These are phyloP conservation scores for Trametes villosa DNA, from an alignment of 768 basidiomycete species.

Conservation along the genomic window DNA sequence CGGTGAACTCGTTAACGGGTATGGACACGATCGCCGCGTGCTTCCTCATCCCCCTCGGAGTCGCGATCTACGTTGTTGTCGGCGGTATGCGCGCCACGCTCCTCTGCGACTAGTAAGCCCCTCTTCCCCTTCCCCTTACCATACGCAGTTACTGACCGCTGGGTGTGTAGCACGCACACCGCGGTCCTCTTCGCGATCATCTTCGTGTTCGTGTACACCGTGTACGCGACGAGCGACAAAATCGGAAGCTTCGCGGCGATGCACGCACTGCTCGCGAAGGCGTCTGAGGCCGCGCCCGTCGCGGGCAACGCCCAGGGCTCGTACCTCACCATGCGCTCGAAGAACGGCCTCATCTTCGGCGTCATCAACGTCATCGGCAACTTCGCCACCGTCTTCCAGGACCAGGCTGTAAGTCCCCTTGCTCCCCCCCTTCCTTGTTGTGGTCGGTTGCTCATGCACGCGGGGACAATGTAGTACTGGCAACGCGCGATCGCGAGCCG, in stretches of 20 bases:
- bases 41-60: constrained; percentile 88
- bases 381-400: constrained; percentile 67
- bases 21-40: constrained; percentile 90
- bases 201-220: constrained; percentile 73
- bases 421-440: no score
- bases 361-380: constrained; percentile 90
- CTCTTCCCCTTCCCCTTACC: neutral
- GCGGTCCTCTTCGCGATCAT: constrained; percentile 87
- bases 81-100: constrained; percentile 88
- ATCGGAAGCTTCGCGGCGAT: constrained; percentile 81
- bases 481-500: constrained; percentile 88
- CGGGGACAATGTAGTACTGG: constrained; percentile 73
- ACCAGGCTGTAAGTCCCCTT: constrained; percentile 37
- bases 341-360: constrained; percentile 63
- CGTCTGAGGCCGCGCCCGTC: constrained; percentile 60
- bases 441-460: neutral
- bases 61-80: constrained; percentile 85
- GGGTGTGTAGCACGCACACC: constrained; percentile 74
- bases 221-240: constrained; percentile 76
- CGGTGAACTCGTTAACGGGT: constrained; percentile 85
- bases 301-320: constrained; percentile 83
- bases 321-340: constrained; percentile 64
- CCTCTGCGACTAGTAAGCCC: constrained; percentile 81
- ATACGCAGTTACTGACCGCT: neutral
- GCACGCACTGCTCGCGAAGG: constrained; percentile 76